These are phyloP conservation scores for Saposhnikovia divaricata DNA, from an alignment of 129 eudicot species.

Conservation along the genomic window DNA sequence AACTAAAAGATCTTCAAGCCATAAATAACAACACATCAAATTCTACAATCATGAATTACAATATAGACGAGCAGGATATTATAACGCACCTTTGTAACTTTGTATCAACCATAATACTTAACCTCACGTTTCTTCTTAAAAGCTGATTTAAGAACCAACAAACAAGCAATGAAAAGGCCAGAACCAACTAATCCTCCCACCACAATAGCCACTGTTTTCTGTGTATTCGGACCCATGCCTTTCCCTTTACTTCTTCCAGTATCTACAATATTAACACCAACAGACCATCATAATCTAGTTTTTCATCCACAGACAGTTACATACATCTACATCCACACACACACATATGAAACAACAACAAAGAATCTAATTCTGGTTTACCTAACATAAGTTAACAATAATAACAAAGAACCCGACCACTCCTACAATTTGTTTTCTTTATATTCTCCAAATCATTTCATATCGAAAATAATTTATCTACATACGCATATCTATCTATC, in stretches of 20 bases:
- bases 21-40: not conserved
- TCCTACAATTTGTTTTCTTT: too few species aligned
- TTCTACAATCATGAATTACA: not conserved
- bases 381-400: not conserved
- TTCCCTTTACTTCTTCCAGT: conserved; percentile 23
- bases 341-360: not conserved
- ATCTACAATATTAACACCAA: conserved; percentile 22
- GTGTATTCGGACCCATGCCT: conserved; percentile 37
- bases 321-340: conserved; percentile 7
- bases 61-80: not conserved
- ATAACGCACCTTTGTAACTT: conserved; percentile 11
- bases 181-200: conserved; percentile 65
- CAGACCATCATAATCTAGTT: not conserved
- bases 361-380: not conserved
- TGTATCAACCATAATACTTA: conserved; percentile 30
- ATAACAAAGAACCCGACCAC: not conserved
- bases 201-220: conserved; percentile 81
- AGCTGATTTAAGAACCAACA: conserved; percentile 59
- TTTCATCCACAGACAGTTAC: not conserved
- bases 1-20: not conserved
- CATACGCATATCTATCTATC: not conserved
- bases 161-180: conserved; percentile 52
- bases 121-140: conserved; percentile 55
- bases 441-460: not conserved
- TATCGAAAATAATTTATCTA: not conserved